Percentiles rank a stretch among this genome's conserved stretches.
Evolutionary conservation across 306 rosid species (phyloP).

Genomic region (Inga laurina): DNA sequence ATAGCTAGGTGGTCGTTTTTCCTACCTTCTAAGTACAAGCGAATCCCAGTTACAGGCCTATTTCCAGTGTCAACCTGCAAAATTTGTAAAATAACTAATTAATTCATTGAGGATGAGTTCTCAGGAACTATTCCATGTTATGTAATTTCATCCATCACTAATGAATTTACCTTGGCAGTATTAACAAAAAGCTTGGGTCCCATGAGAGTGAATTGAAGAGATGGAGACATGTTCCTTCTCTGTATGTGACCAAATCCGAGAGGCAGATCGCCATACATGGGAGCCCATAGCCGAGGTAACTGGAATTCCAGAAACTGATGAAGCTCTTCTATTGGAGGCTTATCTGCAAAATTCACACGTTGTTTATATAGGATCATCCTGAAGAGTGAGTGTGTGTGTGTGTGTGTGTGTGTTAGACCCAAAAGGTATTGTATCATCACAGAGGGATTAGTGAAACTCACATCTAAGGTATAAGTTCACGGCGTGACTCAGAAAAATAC

Average conservation of each 20-base stretch:
- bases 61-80: constrained; percentile 71
- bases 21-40: constrained; percentile 82
- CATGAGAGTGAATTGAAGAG: constrained; percentile 79
- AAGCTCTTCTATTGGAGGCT: constrained; percentile 89
- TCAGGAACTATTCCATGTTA: neutral
- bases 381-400: neutral
- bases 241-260: constrained; percentile 58
- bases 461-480: constrained; percentile 92
- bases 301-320: constrained; percentile 91
- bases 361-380: neutral
- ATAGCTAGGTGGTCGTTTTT: constrained; percentile 72
- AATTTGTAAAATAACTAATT: neutral
- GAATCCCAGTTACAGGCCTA: constrained; percentile 87
- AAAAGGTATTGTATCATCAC: neutral
- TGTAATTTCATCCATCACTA: neutral
- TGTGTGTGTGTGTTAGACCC: neutral
- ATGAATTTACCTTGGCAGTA: constrained; percentile 41
- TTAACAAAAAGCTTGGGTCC: constrained; percentile 93
- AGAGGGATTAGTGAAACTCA: constrained; percentile 36
- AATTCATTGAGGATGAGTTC: neutral
- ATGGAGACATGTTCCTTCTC: constrained; percentile 63
- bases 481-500: constrained; percentile 82
- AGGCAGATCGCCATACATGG: constrained; percentile 83
- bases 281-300: constrained; percentile 94
- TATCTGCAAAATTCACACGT: constrained; percentile 60